Evolutionary conservation across 148 eudicot species (phyloP).

Genomic region (Rhododendron williamsianum): DNA sequence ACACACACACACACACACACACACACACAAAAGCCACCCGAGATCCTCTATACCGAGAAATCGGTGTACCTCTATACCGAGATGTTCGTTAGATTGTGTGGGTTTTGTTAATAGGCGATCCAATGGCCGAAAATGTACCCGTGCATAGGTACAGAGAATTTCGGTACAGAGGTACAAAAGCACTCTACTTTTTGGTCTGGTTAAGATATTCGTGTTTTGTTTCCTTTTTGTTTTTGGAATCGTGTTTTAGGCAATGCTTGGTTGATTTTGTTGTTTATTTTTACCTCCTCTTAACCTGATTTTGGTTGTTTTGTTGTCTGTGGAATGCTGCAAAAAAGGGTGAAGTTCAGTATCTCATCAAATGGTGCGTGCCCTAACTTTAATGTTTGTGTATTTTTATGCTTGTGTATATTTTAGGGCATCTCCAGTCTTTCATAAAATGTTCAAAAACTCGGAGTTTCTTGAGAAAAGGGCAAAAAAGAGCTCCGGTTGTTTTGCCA

Average conservation of each 20-base stretch:
- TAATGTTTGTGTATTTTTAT: not conserved
- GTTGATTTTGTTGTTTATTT: not conserved
- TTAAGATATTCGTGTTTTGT: not conserved
- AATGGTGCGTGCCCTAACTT: slow-evolving; percentile 63
- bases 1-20: not conserved
- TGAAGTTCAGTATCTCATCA: slow-evolving; percentile 76
- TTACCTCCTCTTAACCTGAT: not conserved
- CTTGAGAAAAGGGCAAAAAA: not conserved
- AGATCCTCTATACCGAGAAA: too few species aligned
- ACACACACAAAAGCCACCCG: not conserved
- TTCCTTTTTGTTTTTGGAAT: not conserved
- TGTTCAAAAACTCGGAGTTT: not conserved
- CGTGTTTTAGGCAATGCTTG: not conserved
- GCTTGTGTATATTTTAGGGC: not conserved
- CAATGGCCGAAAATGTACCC: not conserved
- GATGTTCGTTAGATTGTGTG: not conserved
- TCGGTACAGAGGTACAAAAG: not conserved
- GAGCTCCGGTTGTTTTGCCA: not conserved
- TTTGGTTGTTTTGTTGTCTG: slow-evolving; percentile 9
- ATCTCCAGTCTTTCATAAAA: not conserved
- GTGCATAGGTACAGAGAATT: not conserved
- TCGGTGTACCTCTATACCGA: not conserved
- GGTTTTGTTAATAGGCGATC: not conserved
- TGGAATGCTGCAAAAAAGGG: slow-evolving; percentile 52
- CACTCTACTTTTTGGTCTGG: too few species aligned